Percentiles rank a stretch among this genome's conserved stretches.
These are phyloP conservation scores for Boletus semigastroideus DNA, from an alignment of 1,284 basidiomycete species.

Conservation along the genomic window DNA sequence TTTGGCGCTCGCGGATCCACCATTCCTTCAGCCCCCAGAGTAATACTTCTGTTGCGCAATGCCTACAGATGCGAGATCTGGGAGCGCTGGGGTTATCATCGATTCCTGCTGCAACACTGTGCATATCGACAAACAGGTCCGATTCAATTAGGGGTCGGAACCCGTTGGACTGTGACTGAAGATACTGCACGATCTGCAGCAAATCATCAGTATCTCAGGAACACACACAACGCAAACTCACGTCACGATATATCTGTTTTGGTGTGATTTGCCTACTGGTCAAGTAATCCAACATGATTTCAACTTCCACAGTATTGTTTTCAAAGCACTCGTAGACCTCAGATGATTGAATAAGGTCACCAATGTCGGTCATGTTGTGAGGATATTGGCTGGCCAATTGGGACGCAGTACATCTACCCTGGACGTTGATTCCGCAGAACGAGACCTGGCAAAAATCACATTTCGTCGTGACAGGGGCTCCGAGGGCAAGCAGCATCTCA, in stretches of 20 bases:
- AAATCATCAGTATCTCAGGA: slow-evolving; percentile 6
- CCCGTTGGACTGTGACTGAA: slow-evolving; percentile 56
- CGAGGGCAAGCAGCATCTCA: slow-evolving; percentile 67
- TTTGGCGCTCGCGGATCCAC: slow-evolving; percentile 75
- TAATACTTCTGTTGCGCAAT: slow-evolving; percentile 70
- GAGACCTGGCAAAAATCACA: slow-evolving; percentile 77
- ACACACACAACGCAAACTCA: slow-evolving; percentile 29
- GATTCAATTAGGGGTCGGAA: slow-evolving; percentile 66
- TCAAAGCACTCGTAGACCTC: slow-evolving; percentile 78
- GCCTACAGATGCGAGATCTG: slow-evolving; percentile 58
- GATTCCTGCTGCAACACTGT: slow-evolving; percentile 49
- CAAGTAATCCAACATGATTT: slow-evolving; percentile 76
- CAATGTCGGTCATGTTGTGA: slow-evolving; percentile 60
- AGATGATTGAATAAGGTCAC: slow-evolving; percentile 68
- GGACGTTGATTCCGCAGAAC: slow-evolving; percentile 75
- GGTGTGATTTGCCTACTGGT: slow-evolving; percentile 57
- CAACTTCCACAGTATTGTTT: slow-evolving; percentile 72
- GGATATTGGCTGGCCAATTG: slow-evolving; percentile 61
- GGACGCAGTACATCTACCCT: slow-evolving; percentile 64
- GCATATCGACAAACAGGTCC: slow-evolving; percentile 67
- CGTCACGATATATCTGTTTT: slow-evolving; percentile 71
- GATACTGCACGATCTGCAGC: slow-evolving; percentile 57
- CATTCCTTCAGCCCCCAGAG: slow-evolving; percentile 73
- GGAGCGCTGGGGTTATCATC: slow-evolving; percentile 58
- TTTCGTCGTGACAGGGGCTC: slow-evolving; percentile 69